Base-by-base conservation (phyloP, 768 basidiomycete genomes). In the Macrolepiota dolichaula region DNA sequence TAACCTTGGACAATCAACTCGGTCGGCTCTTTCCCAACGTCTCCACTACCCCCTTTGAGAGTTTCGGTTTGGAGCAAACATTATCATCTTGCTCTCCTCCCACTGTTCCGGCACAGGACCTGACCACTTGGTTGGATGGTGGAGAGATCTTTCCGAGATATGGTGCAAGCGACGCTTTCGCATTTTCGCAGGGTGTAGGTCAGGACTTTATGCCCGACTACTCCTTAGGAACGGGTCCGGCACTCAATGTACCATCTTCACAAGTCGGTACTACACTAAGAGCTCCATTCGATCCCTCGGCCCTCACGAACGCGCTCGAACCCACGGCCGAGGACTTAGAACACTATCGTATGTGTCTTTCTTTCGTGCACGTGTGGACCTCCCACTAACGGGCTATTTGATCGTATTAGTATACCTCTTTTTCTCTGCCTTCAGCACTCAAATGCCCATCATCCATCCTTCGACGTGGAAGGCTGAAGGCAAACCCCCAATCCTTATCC, bases 381-480 rank as follows among this genome's bases (percentile, higher is more conserved):
- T n/a, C 49, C 27, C 36, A 44, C 46, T 55, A 51, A 49, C 27
- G 55, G 51, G 22, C 61, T 53, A 62, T n/a, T n/a, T 62, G 47
- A 51, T 64, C 46, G 35, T 44, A 53, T n/a, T 63, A 85, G 82
- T 81, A 54, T 78, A 77, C 63, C 71, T 83, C 10, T 87, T 86
- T 71, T 83, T 85, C 73, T 75, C 80, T 49, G 76, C 76, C 49
- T 83, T 83, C 69, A 77, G 74, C 55, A 68, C 69, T 15, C 84
- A 89, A 68, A 77, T 85, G 65, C 84, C 84, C 47, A 73, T 84
- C 60, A 74, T 87, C 17, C 88, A 82, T 70, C 73, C 71, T n/a
- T 72, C 80, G 46, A 88, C 81, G 42, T 84, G 82, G 77, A 78
- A 72, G 29, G 65, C 73, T 66, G 80, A 77, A 27, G 74, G 70